Evolutionary conservation across 2,329 filamentous ascomycete species (phyloP).

Genomic region (Diaporthe sp.): DNA sequence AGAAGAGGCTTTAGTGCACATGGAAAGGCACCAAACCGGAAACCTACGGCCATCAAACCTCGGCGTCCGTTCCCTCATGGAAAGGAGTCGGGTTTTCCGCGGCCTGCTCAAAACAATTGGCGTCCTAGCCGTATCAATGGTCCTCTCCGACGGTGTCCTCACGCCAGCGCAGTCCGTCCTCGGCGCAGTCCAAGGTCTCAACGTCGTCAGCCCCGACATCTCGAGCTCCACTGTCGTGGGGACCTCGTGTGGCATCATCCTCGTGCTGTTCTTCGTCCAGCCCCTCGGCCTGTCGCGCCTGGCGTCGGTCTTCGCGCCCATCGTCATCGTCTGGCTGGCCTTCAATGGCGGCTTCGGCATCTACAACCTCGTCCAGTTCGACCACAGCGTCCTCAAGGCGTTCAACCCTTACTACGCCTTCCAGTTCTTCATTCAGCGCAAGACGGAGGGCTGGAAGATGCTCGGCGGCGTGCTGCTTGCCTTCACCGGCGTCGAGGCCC

Average conservation of each 20-base stretch:
- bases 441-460: conserved; percentile 71
- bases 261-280: conserved; percentile 73
- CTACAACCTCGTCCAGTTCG: conserved; percentile 68
- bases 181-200: conserved; percentile 74
- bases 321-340: conserved; percentile 75
- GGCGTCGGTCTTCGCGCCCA: conserved; percentile 72
- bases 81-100: conserved; percentile 66
- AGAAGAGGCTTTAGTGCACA: conserved; percentile 66
- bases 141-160: conserved; percentile 74
- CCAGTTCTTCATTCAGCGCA: conserved; percentile 70
- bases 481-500: conserved; percentile 81
- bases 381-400: conserved; percentile 66
- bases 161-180: conserved; percentile 78
- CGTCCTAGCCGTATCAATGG: conserved; percentile 75
- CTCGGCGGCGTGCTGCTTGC: conserved; percentile 79
- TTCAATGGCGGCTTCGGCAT: conserved; percentile 75
- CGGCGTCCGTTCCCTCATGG: conserved; percentile 67
- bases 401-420: conserved; percentile 72
- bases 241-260: conserved; percentile 72
- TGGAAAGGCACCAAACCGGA: conserved; percentile 69
- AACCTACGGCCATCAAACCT: conserved; percentile 67
- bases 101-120: conserved; percentile 71
- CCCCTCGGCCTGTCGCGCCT: conserved; percentile 73
- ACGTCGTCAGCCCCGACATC: conserved; percentile 70
- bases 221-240: conserved; percentile 71